Evolutionary conservation across 257 asterid genomes (phyloP), one percentile per base, ranked within the genome.

Genomic region (Solanum peruvianum): DNA sequence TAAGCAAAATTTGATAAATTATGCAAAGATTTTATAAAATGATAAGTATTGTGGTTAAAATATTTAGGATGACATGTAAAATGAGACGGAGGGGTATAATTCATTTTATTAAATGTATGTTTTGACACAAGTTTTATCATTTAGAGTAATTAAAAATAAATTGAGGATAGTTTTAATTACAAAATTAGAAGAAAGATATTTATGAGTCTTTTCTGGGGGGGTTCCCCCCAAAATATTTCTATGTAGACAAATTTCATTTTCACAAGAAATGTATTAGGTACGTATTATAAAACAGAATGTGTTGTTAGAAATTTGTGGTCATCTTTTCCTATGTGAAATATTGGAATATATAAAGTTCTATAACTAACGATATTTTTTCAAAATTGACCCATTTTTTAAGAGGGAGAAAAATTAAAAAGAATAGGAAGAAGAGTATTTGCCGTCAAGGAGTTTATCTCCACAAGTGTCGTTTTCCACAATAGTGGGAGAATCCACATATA

Each of bases 381-480:
- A 78, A 16, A 10, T 78, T 78, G 52, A 37, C 52, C 33, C 82
- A 39, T 73, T 73, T 39, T 78, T 25, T 2, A 27, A 25, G 41
- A 15, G 6, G 16, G 10, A 7, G 12, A 33, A 18, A 16, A 64
- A 64, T 11, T 2, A 7, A 70, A 58, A 37, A 39, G 41, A 29
- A 15, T 6, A 8, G 72, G 72, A 85, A 21, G 20, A 39, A 44
- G 89, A 85, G 86, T 87, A 86, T 47, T 84, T 82, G 72, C 81
- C 86, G 84, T 86, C 86, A 44, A 77, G 25, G 67, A 85, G 87
- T 73, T 67, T 25, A 83, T 70, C 84, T 60, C 92, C 93, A 88
- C 88, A 82, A 13, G 47, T 85, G 92, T 90, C 92, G 11, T 90
- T 58, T 5, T 89, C 92, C 49, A 5, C 52, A 41, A 33, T 60